These are phyloP conservation scores for Usnea hakonensis DNA, from an alignment of 495 filamentous ascomycete genomes.

Conservation along the genomic window DNA sequence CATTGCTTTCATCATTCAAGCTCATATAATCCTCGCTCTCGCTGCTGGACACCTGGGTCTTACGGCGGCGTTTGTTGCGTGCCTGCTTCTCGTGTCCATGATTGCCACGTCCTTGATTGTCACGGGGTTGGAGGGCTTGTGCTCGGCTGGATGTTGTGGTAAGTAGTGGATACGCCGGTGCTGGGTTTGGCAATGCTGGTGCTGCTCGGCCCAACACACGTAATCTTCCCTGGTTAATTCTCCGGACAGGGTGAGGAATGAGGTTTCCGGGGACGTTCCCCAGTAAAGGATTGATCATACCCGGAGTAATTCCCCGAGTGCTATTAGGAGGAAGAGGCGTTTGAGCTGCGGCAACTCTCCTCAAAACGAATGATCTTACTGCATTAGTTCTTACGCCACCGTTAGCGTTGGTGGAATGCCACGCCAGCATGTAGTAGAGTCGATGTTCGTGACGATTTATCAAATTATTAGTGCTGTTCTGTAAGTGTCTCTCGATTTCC, in stretches of 20 bases:
- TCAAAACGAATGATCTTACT: background rate
- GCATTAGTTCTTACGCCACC: background rate
- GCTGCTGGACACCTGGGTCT: background rate
- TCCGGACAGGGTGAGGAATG: background rate
- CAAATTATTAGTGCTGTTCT: slow-evolving; percentile 5
- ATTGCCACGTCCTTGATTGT: background rate
- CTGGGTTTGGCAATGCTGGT: background rate
- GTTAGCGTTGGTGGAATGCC: background rate
- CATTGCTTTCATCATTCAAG: background rate
- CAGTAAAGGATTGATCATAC: slow-evolving; percentile 21
- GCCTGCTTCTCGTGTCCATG: background rate
- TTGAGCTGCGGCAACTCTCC: background rate
- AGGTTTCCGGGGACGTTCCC: background rate
- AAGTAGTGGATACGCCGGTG: background rate
- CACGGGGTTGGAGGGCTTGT: too few species aligned
- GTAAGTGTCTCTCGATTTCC: background rate
- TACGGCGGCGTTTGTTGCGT: background rate
- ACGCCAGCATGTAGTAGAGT: slow-evolving; percentile 1
- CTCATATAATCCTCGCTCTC: background rate
- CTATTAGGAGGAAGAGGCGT: slow-evolving; percentile 17
- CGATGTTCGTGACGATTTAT: background rate
- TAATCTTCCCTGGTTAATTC: background rate
- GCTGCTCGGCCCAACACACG: background rate
- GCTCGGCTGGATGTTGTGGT: too few species aligned
- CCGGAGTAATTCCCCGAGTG: slow-evolving; percentile 30